Evolutionary conservation across 441 rosid species (phyloP), one percentile per base, ranked within the genome.

Genomic region (Eruca vesicaria): DNA sequence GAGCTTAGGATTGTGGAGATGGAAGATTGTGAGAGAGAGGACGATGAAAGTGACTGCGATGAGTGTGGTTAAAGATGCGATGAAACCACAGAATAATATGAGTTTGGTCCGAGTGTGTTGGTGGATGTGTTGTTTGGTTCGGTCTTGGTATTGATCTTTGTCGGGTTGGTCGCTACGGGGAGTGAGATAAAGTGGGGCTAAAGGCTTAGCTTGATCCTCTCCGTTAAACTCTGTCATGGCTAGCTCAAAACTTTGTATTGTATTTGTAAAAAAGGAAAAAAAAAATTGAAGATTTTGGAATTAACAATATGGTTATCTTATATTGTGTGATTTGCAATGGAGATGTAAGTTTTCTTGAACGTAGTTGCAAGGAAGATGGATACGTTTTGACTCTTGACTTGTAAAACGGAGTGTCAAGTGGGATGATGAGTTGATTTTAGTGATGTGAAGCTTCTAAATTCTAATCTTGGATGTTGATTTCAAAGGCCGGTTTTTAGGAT

Each of bases 51-150:
- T 72, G 77, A 78, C 70, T 62, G 66, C 73, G 26, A 72, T 11
- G 60, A 78, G 70, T 6, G 32, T 26, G 45, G 41, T 23, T 29
- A 78, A 2, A 53, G 81, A 55, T 41, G 61, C 66, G 41, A 43
- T 4, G n/a, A 78, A 41, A 61, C 81, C 81, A 20, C 66, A 78
- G 41, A 77, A 67, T 72, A 78, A 62, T 78, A 78, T 68, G 78
- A 61, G 66, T 29, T 43, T 78, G 52, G 78, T 29, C 59, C 12
- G 61, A n/a, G 59, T 15, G 12, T 72, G 69, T 1, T 69, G 31
- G 19, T 72, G 66, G 2, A 72, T 10, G 6, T 33, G 66, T 36
- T 77, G 48, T 50, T 77, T 72, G 69, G 70, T 62, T 53, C 0
- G 41, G 43, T 66, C 59, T 65, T 20, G 29, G 72, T 50, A 65